Evolutionary conservation across 2,329 filamentous ascomycete species (phyloP).

Genomic region (Phialemoniopsis sp.): DNA sequence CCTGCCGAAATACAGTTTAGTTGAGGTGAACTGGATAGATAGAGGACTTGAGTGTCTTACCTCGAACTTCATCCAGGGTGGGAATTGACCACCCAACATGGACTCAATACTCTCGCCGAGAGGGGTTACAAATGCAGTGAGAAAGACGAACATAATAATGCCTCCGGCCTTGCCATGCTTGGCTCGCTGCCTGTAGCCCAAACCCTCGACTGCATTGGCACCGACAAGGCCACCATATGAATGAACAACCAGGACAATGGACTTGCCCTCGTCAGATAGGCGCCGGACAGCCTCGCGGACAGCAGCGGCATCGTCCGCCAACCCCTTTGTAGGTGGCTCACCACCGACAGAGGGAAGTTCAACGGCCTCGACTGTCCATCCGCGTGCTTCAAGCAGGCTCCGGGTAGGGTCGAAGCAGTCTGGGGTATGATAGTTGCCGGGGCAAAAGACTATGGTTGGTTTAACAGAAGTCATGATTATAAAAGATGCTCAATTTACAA

Average conservation of each 20-base stretch:
- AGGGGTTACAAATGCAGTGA: constrained; percentile 16
- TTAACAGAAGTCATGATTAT: constrained; percentile 1
- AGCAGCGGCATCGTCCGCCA: constrained; percentile 19
- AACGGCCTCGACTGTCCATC: constrained; percentile 19
- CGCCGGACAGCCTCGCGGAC: constrained; percentile 14
- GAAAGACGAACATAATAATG: constrained; percentile 22
- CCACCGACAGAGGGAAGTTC: constrained; percentile 24
- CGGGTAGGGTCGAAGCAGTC: constrained; percentile 18
- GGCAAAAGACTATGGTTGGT: constrained; percentile 24
- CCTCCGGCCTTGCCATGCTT: constrained; percentile 24
- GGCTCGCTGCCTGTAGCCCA: constrained; percentile 21
- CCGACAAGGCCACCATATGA: constrained; percentile 25
- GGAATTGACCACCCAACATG: constrained; percentile 13
- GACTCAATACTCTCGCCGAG: constrained; percentile 12
- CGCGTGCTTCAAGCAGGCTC: constrained; percentile 16
- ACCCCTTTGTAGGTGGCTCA: constrained; percentile 13
- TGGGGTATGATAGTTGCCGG: constrained; percentile 27
- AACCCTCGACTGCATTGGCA: constrained; percentile 18
- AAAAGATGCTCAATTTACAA: too few species aligned
- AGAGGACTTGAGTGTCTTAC: too few species aligned
- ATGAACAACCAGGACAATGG: constrained; percentile 24
- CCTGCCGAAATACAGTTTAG: not conserved
- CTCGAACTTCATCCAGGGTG: constrained; percentile 17
- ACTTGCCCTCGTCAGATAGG: constrained; percentile 18
- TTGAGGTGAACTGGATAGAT: too few species aligned